Conservation (phyloP, 192 early-diverging fungal species). For the Chytriomyces sp. region DNA sequence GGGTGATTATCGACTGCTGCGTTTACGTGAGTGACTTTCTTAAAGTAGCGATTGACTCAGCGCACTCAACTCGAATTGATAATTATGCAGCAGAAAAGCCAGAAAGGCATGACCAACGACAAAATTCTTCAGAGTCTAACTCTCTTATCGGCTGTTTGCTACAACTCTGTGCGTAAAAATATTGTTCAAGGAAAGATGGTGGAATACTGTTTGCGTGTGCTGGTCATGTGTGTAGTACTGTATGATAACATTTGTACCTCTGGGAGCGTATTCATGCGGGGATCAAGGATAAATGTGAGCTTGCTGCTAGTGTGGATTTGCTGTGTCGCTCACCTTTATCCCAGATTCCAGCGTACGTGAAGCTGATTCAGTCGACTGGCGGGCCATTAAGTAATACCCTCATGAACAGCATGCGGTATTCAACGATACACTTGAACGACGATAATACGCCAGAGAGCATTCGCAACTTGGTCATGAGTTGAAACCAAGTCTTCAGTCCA, state of each 20-base stretch:
- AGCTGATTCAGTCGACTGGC: constrained; percentile 70
- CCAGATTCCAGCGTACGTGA: constrained; percentile 66
- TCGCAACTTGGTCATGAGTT: constrained; percentile 1
- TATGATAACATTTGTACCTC: constrained; percentile 87
- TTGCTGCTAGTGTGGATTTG: neutral
- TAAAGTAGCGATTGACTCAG: too few relatives aligned
- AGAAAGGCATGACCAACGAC: constrained; percentile 9
- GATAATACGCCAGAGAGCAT: constrained; percentile 72
- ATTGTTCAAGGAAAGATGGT: constrained; percentile 61
- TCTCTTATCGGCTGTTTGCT: constrained; percentile 78
- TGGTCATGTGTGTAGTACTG: constrained; percentile 86
- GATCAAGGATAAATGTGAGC: constrained; percentile 82
- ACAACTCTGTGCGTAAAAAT: constrained; percentile 75
- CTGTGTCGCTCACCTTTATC: neutral
- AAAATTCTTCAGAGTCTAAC: constrained; percentile 63
- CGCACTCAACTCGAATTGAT: too few relatives aligned
- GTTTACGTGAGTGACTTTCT: neutral
- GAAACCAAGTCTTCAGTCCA: neutral
- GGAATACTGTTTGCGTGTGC: constrained; percentile 80
- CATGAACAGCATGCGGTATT: constrained; percentile 75
- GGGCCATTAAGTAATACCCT: constrained; percentile 60
- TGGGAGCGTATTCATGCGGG: constrained; percentile 71
- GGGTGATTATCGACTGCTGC: constrained; percentile 80
- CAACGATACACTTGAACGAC: constrained; percentile 81
- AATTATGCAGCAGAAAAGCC: neutral